These are phyloP conservation scores for Fusarium sp. DNA, from an alignment of 2,329 filamentous ascomycete species.

Conservation along the genomic window DNA sequence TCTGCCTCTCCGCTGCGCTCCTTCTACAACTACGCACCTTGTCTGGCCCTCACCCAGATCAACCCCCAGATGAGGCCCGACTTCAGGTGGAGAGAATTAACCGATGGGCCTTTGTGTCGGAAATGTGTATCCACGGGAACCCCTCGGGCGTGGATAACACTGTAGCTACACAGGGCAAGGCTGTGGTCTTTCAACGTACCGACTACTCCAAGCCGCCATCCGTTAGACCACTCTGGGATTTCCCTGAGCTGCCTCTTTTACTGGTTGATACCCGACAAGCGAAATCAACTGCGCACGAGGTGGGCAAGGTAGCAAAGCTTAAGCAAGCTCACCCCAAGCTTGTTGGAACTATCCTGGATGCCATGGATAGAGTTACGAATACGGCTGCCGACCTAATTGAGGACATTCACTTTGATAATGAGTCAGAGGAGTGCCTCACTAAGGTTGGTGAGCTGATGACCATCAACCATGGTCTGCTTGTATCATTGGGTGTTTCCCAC, in stretches of 20 bases:
- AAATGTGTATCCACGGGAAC: slow-evolving; percentile 98
- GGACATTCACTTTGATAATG: slow-evolving; percentile 75
- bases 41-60: slow-evolving; percentile 90
- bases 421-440: slow-evolving; percentile 72
- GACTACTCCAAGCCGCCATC: slow-evolving; percentile 82
- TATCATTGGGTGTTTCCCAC: slow-evolving; percentile 94
- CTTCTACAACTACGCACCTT: slow-evolving; percentile 90
- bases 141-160: slow-evolving; percentile 98
- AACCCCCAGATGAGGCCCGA: slow-evolving; percentile 87
- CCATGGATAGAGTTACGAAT: slow-evolving; percentile 80
- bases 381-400: slow-evolving; percentile 67
- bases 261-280: slow-evolving; percentile 90
- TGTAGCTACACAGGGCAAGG: slow-evolving; percentile 92
- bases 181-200: slow-evolving; percentile 86
- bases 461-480: slow-evolving; percentile 92
- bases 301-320: slow-evolving; percentile 84
- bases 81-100: slow-evolving; percentile 96
- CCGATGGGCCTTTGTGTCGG: slow-evolving; percentile 95
- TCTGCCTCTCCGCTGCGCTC: slow-evolving; percentile 87
- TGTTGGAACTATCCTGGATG: slow-evolving; percentile 83
- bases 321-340: slow-evolving; percentile 79
- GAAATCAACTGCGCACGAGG: slow-evolving; percentile 87
- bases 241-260: slow-evolving; percentile 91
- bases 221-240: slow-evolving; percentile 83
- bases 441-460: slow-evolving; percentile 89